These are phyloP conservation scores for Kickxella alabastrina DNA, from an alignment of 192 early-diverging fungal genomes.

Conservation along the genomic window DNA sequence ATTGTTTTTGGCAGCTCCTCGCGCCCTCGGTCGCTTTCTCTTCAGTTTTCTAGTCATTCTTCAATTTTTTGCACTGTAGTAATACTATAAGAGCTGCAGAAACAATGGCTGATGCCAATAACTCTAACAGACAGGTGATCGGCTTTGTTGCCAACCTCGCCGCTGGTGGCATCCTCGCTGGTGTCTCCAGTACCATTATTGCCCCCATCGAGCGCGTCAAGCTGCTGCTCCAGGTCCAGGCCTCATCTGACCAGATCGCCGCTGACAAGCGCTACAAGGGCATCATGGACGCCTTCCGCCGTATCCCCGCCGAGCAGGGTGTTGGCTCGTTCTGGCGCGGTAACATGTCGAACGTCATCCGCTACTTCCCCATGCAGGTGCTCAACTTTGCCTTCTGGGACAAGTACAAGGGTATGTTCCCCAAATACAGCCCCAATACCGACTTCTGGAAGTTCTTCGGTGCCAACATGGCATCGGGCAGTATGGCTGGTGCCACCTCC, in stretches of 20 bases:
- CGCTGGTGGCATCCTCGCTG: constrained; percentile 91
- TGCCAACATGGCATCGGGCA: constrained; percentile 91
- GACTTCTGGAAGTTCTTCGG: constrained; percentile 83
- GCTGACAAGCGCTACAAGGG: constrained; percentile 76
- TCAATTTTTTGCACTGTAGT: no score
- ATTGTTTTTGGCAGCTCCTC: no score
- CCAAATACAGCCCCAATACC: constrained; percentile 66
- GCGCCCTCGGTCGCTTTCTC: neutral
- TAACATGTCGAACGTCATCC: constrained; percentile 91
- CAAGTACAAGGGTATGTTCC: constrained; percentile 93
- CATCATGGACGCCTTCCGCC: constrained; percentile 87
- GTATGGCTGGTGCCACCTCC: constrained; percentile 88
- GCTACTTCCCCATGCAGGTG: constrained; percentile 98
- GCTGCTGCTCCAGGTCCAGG: constrained; percentile 91
- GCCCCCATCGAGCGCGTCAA: constrained; percentile 98
- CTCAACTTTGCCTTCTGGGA: constrained; percentile 97
- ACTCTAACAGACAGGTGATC: constrained; percentile 21
- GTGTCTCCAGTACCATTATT: constrained; percentile 96
- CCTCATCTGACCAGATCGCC: constrained; percentile 56
- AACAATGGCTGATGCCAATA: constrained; percentile 47
- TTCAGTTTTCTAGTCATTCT: no score
- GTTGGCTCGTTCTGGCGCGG: constrained; percentile 74
- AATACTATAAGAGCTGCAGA: constrained; percentile 1
- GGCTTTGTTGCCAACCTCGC: constrained; percentile 65
- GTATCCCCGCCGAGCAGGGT: constrained; percentile 84